phyloP scores from a whole-genome alignment of 148 eudicot species.

The Chenopodium berlandieri region DNA sequence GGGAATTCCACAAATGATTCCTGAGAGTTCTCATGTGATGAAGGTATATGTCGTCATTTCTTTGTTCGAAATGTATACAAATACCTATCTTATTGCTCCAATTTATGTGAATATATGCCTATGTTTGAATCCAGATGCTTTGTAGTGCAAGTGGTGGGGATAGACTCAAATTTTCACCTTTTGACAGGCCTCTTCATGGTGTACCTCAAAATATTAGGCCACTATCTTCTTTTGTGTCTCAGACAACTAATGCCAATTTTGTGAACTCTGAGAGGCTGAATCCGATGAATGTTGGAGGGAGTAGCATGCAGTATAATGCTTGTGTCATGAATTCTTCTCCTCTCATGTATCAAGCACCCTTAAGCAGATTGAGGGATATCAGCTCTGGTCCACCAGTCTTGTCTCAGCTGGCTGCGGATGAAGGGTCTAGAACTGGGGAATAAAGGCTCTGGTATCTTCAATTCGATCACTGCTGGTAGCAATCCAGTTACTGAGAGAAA shows the following conservation, averaged over 20 bases:
- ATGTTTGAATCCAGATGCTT: constrained; percentile 45
- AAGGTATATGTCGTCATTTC: constrained; percentile 40
- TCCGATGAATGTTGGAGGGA: constrained; percentile 40
- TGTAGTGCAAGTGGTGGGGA: constrained; percentile 55
- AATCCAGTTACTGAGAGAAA: constrained; percentile 42
- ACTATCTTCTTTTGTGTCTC: constrained; percentile 43
- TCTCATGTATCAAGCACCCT: constrained; percentile 44
- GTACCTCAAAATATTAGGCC: constrained; percentile 45
- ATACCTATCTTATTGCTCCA: not conserved
- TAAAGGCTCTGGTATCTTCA: constrained; percentile 63
- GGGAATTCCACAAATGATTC: constrained; percentile 36
- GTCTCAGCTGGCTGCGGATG: constrained; percentile 72
- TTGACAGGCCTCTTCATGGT: constrained; percentile 44
- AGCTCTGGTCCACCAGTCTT: constrained; percentile 47
- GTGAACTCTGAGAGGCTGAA: constrained; percentile 51
- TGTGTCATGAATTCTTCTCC: constrained; percentile 45
- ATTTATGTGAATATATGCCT: not conserved
- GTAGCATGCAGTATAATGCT: constrained; percentile 44
- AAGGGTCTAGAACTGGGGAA: constrained; percentile 86
- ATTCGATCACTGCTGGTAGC: constrained; percentile 42
- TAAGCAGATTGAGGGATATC: constrained; percentile 50
- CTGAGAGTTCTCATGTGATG: constrained; percentile 50
- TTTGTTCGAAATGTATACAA: not conserved
- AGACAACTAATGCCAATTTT: constrained; percentile 34
- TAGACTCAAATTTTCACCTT: constrained; percentile 38